Percentiles rank a stretch among this genome's conserved stretches.
Conservation (phyloP, 1,284 basidiomycete species). For the Ustilago vetiveriae region DNA sequence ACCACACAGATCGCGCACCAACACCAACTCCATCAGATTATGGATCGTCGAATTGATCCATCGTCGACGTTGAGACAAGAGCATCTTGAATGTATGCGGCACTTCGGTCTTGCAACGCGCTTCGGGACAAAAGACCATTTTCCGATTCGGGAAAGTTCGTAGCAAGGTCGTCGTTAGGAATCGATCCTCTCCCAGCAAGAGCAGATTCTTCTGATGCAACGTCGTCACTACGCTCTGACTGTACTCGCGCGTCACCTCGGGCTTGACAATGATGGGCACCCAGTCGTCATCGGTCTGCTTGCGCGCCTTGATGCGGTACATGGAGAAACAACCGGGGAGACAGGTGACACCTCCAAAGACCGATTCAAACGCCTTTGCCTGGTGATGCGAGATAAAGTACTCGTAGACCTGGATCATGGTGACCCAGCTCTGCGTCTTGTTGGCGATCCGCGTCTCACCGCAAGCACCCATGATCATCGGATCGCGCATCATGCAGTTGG, state of each 20-base stretch:
- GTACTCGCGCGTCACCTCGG: conserved; percentile 97
- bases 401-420: conserved; percentile 98
- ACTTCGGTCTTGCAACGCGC: conserved; percentile 94
- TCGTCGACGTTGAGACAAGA: conserved; percentile 94
- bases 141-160: conserved; percentile 90
- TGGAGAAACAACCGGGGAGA: conserved; percentile 98
- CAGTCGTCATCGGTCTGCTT: conserved; percentile 85
- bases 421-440: conserved; percentile 94
- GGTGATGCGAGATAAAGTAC: conserved; percentile 98
- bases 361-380: conserved; percentile 97
- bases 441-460: conserved; percentile 97
- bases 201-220: conserved; percentile 95
- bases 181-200: conserved; percentile 96
- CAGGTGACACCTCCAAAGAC: conserved; percentile 99
- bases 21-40: conserved; percentile 98
- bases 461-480: conserved; percentile 99
- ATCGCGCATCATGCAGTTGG: conserved; percentile 93
- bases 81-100: conserved; percentile 90
- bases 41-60: conserved; percentile 99
- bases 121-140: conserved; percentile 99
- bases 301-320: conserved; percentile 97
- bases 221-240: conserved; percentile 92
- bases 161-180: conserved; percentile 78
- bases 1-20: conserved; percentile 86
- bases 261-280: conserved; percentile 96